Percentiles rank a stretch among this genome's conserved stretches.
These are phyloP conservation scores for Bipolaris bicolor DNA, from an alignment of 2,329 filamentous ascomycete genomes.

Conservation along the genomic window DNA sequence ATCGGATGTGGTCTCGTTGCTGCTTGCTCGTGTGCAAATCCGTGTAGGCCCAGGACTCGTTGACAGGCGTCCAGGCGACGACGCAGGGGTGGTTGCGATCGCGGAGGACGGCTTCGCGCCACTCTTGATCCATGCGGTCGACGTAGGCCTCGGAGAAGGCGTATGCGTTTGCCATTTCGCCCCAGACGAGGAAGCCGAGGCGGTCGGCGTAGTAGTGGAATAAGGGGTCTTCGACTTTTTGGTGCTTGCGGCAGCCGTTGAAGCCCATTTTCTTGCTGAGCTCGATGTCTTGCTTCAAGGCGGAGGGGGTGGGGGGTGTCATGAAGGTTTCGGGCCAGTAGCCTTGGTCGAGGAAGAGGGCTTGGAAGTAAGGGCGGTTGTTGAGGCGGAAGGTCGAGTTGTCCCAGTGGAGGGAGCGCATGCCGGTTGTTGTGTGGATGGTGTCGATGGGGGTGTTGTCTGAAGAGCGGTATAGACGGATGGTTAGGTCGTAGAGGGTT, in stretches of 20 bases:
- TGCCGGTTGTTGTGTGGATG: constrained; percentile 65
- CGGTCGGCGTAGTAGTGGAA: constrained; percentile 68
- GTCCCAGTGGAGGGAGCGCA: constrained; percentile 66
- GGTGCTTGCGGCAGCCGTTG: constrained; percentile 69
- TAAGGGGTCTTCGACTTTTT: constrained; percentile 67
- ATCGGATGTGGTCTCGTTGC: constrained; percentile 69
- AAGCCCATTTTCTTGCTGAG: constrained; percentile 66
- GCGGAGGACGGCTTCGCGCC: constrained; percentile 66
- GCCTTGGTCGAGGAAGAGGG: constrained; percentile 65
- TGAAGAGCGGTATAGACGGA: constrained; percentile 57
- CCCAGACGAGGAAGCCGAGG: constrained; percentile 68
- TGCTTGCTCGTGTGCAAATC: constrained; percentile 61
- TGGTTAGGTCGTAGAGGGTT: constrained; percentile 61
- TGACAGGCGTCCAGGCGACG: constrained; percentile 71
- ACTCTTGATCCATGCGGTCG: constrained; percentile 67
- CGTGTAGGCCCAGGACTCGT: constrained; percentile 69
- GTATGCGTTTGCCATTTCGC: constrained; percentile 70
- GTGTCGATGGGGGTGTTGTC: constrained; percentile 57
- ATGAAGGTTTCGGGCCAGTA: constrained; percentile 68
- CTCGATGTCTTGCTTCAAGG: constrained; percentile 60
- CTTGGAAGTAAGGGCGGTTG: constrained; percentile 65
- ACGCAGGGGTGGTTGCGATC: constrained; percentile 71
- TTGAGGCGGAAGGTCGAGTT: constrained; percentile 67
- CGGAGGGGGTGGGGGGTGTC: constrained; percentile 60
- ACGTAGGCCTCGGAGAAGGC: constrained; percentile 65